Base-by-base conservation (phyloP, 2,329 filamentous ascomycete genomes). In the Alternaria arborescens region DNA sequence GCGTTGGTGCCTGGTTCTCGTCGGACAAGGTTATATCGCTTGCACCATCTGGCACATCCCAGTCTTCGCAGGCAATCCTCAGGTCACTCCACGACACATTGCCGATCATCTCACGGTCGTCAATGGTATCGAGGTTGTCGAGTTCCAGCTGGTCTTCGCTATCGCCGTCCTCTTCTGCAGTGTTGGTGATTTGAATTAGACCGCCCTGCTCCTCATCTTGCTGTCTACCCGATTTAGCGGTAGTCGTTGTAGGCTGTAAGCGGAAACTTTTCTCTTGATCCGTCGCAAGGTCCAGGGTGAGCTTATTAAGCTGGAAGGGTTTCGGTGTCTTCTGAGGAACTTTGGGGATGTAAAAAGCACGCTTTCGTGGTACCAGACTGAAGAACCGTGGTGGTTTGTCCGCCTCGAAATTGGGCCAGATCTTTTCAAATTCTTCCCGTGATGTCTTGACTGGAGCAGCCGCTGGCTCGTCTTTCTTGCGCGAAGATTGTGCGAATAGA, bases 241-340 rank as follows among this genome's bases (percentile, higher is more conserved):
- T 67, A 24, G 66, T 62, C 1, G 85, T 83, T 26, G 88, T 85
- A 0, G 89, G 89, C n/a, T 75, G 74, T 32, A 94, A 87, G 57
- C 89, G 88, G 76, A 98, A 99, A 26, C 86, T 84, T 69, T 93
- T 93, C 77, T 97, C 92, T 67, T 97, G 91, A 70, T 98, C 95
- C 47, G 87, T 85, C 3, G 92, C 91, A 34, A 98, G 82, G 62
- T 99, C 95, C 14, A 99, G 84, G 62, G 88, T 93, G 58, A 97
- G 85, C 78, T 99, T 99, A 20, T 91, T 94, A 0, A 93, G 93
- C 5, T 93, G 86, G 4, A 98, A 84, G 16, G 92, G 85, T 78
- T 94, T 95, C 0, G 93, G 92, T 41, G 89, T 89, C 78, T 93
- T 97, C 1, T 84, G 67, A 0, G 94, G 93, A 40, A 88, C 87